phyloP scores from a whole-genome alignment of 2,329 filamentous ascomycete species.

The Chaetomiaceae sp. region DNA sequence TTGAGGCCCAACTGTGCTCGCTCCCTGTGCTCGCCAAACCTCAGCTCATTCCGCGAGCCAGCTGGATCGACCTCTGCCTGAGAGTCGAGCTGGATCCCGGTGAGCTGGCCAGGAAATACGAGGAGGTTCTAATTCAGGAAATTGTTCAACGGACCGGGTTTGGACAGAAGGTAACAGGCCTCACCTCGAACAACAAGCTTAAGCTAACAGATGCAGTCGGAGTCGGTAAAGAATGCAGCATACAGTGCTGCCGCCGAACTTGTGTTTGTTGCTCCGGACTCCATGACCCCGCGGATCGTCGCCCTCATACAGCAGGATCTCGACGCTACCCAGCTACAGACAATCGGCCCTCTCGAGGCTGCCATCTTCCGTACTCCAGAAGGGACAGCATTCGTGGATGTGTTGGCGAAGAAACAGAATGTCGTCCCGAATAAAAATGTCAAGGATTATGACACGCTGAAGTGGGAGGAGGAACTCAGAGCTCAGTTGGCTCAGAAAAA shows the following conservation, averaged over 20 bases:
- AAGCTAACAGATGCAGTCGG: slow-evolving; percentile 30
- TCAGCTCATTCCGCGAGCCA: slow-evolving; percentile 70
- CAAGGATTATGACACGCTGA: slow-evolving; percentile 92
- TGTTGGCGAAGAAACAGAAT: slow-evolving; percentile 76
- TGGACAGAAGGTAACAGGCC: slow-evolving; percentile 47
- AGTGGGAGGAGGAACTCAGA: slow-evolving; percentile 93
- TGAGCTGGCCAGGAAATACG: slow-evolving; percentile 61
- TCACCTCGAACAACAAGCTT: not conserved
- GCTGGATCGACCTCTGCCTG: slow-evolving; percentile 87
- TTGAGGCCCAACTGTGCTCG: slow-evolving; percentile 69
- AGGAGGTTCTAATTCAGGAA: slow-evolving; percentile 62
- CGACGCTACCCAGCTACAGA: slow-evolving; percentile 61
- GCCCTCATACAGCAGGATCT: slow-evolving; percentile 71
- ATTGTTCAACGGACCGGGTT: slow-evolving; percentile 51
- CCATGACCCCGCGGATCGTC: slow-evolving; percentile 71
- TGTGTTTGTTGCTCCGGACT: slow-evolving; percentile 85
- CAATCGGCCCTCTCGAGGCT: slow-evolving; percentile 79
- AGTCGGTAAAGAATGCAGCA: slow-evolving; percentile 61
- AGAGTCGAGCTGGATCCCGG: slow-evolving; percentile 80
- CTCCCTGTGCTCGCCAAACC: slow-evolving; percentile 74
- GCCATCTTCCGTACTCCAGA: slow-evolving; percentile 90
- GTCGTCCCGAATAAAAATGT: slow-evolving; percentile 76
- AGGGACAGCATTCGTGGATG: slow-evolving; percentile 83
- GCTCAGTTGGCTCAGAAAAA: slow-evolving; percentile 89
- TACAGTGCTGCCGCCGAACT: slow-evolving; percentile 84